Evolutionary conservation across 2,329 filamentous ascomycete genomes (phyloP).

Genomic region (Ciborinia camelliae): DNA sequence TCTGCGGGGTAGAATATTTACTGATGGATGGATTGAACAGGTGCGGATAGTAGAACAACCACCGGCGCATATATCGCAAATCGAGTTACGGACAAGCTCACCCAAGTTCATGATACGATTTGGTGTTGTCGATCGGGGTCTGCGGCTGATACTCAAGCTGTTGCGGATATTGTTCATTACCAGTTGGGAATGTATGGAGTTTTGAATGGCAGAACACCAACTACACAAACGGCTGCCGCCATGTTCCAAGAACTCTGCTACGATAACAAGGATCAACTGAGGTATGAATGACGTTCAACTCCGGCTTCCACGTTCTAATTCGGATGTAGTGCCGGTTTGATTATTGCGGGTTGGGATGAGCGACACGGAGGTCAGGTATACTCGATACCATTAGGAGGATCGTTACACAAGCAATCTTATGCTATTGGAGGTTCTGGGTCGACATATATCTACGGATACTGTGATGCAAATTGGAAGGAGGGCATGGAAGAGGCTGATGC

Average conservation of each 20-base stretch:
- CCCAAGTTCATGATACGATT: slow-evolving; percentile 96
- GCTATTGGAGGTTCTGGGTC: slow-evolving; percentile 95
- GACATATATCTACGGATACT: slow-evolving; percentile 99
- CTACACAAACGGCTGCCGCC: slow-evolving; percentile 89
- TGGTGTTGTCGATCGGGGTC: slow-evolving; percentile 99
- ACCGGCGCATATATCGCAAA: slow-evolving; percentile 98
- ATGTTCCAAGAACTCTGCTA: slow-evolving; percentile 99
- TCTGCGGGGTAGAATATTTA: not conserved
- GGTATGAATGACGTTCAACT: slow-evolving; percentile 52
- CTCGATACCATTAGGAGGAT: slow-evolving; percentile 92
- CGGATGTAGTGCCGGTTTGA: slow-evolving; percentile 75
- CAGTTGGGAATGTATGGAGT: slow-evolving; percentile 91
- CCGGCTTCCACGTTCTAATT: slow-evolving; percentile 26
- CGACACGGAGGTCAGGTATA: slow-evolving; percentile 96
- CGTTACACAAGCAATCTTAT: slow-evolving; percentile 95
- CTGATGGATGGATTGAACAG: slow-evolving; percentile 41
- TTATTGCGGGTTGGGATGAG: slow-evolving; percentile 97
- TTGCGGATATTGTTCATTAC: slow-evolving; percentile 97
- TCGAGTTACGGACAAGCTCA: slow-evolving; percentile 98
- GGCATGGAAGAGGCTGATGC: slow-evolving; percentile 91
- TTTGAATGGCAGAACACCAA: slow-evolving; percentile 83
- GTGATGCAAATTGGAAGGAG: slow-evolving; percentile 93
- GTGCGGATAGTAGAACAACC: slow-evolving; percentile 94
- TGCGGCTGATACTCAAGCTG: slow-evolving; percentile 94
- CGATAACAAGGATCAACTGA: slow-evolving; percentile 89